Evolutionary conservation across 345 rosid genomes (phyloP).

Genomic region (Cardamine resedifolia): DNA sequence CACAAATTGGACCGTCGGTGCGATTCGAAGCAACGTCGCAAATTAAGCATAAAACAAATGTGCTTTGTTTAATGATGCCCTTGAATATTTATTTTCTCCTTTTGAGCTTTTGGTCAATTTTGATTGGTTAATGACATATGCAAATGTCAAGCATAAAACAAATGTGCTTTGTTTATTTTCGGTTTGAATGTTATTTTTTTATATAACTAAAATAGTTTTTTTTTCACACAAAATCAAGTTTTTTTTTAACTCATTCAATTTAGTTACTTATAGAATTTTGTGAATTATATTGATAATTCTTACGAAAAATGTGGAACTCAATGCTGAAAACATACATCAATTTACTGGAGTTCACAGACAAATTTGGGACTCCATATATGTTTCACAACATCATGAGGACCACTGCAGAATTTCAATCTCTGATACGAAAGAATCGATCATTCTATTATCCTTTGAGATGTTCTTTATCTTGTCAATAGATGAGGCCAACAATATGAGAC

Average conservation of each 20-base stretch:
- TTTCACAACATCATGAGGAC: conserved; percentile 15
- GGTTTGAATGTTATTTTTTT: conserved; percentile 13
- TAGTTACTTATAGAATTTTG: not conserved
- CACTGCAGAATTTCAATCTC: conserved; percentile 14
- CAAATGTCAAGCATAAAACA: no score
- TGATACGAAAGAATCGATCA: conserved; percentile 6
- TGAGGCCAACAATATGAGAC: conserved; percentile 28
- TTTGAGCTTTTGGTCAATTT: conserved; percentile 9
- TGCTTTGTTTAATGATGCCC: conserved; percentile 9
- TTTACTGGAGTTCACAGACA: not conserved
- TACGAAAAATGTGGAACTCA: not conserved
- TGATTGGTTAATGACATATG: not conserved
- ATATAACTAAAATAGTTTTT: no score
- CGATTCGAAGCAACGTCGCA: not conserved
- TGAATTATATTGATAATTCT: not conserved
- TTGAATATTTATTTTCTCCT: conserved; percentile 7
- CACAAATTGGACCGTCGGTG: conserved; percentile 35
- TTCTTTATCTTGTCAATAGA: conserved; percentile 23
- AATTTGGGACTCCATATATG: conserved; percentile 1
- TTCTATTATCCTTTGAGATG: conserved; percentile 19
- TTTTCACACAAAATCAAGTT: not conserved
- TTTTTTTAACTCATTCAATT: no score
- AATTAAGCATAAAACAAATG: conserved; percentile 32
- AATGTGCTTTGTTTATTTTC: not conserved
- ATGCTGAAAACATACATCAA: not conserved